phyloP scores from a whole-genome alignment of 306 rosid species.

The Hippophae rhamnoides region DNA sequence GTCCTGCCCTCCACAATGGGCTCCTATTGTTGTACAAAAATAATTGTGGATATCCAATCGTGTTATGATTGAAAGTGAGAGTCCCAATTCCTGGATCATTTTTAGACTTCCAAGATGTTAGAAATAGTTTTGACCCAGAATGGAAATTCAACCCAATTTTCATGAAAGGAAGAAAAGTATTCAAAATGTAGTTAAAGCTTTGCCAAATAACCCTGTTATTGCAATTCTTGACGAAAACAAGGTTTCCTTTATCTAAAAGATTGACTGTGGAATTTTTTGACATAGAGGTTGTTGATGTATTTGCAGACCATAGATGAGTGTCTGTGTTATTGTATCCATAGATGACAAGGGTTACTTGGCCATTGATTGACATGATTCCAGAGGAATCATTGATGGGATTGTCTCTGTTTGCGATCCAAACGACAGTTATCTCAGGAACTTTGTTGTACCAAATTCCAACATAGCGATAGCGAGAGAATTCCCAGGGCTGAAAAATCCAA shows the following conservation, averaged over 20 bases:
- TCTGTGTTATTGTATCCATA: conserved; percentile 6
- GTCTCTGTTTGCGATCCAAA: no score
- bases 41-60: conserved; percentile 14
- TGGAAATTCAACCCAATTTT: conserved; percentile 9
- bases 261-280: neutral
- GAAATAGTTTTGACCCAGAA: neutral
- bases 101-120: conserved; percentile 18
- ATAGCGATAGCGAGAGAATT: no score
- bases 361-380: no score
- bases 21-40: conserved; percentile 7
- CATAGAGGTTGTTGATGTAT: neutral
- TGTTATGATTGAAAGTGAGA: neutral
- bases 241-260: conserved; percentile 19
- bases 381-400: no score
- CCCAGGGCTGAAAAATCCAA: no score
- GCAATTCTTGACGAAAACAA: neutral
- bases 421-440: no score
- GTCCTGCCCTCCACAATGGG: neutral
- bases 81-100: conserved; percentile 35
- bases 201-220: conserved; percentile 24
- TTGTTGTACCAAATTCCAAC: no score
- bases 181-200: conserved; percentile 33
- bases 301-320: conserved; percentile 21
- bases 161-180: conserved; percentile 27
- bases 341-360: no score